phyloP scores from a whole-genome alignment of 2,329 filamentous ascomycete genomes.

The Fusarium sp. region DNA sequence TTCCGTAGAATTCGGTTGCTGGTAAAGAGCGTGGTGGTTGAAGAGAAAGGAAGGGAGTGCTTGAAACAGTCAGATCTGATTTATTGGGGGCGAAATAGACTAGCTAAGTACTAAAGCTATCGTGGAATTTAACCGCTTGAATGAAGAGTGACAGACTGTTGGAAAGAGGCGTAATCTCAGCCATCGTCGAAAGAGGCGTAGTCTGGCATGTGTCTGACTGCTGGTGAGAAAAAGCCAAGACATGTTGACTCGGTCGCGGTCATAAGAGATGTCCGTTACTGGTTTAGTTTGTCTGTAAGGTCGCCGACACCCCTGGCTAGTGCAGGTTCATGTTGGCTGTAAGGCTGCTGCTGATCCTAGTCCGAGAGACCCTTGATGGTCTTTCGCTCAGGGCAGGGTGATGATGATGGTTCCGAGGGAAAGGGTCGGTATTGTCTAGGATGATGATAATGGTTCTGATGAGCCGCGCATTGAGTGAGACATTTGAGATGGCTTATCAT shows the following conservation, averaged over 20 bases:
- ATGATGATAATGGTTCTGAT: background rate
- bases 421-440: background rate
- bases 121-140: conserved; percentile 25
- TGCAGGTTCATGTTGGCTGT: conserved; percentile 24
- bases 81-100: background rate
- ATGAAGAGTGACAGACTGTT: background rate
- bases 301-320: conserved; percentile 18
- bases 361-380: conserved; percentile 2
- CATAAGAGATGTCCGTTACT: background rate
- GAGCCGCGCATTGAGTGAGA: background rate
- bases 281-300: background rate
- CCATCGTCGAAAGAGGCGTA: conserved; percentile 23
- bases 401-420: background rate
- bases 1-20: background rate
- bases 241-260: background rate
- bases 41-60: conserved; percentile 1
- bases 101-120: background rate
- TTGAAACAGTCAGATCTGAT: background rate
- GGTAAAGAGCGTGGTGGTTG: background rate
- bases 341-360: conserved; percentile 32
- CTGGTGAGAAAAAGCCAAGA: conserved; percentile 15
- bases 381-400: background rate
- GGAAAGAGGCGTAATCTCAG: conserved; percentile 6
- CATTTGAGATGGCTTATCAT: background rate
- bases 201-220: conserved; percentile 39